Evolutionary conservation across 2,329 filamentous ascomycete species (phyloP).

Genomic region (Hansfordia pulvinata): DNA sequence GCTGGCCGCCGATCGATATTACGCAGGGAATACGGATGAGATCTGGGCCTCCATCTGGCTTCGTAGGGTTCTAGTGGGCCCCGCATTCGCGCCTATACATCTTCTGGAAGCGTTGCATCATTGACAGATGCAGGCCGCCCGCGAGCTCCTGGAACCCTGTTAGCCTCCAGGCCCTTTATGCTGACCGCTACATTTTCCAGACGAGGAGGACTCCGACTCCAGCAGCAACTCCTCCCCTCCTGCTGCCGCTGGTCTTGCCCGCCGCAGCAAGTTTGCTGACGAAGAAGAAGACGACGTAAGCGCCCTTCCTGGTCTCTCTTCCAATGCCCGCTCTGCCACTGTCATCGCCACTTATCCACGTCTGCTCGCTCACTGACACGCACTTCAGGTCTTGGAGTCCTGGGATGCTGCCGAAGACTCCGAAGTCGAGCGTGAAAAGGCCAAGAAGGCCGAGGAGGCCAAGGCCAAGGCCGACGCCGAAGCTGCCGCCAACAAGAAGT

Average conservation of each 20-base stretch:
- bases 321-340: too few species aligned
- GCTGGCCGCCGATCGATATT: too few species aligned
- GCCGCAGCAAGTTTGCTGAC: slow-evolving; percentile 68
- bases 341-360: too few species aligned
- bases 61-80: too few species aligned
- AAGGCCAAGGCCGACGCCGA: slow-evolving; percentile 85
- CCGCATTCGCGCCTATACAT: too few species aligned
- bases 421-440: slow-evolving; percentile 92
- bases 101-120: too few species aligned
- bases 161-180: slow-evolving; percentile 4
- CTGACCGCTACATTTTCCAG: slow-evolving; percentile 12
- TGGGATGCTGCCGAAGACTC: slow-evolving; percentile 98
- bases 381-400: slow-evolving; percentile 68
- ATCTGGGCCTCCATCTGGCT: too few species aligned
- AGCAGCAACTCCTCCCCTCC: slow-evolving; percentile 22
- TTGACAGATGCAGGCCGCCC: too few species aligned
- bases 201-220: slow-evolving; percentile 22
- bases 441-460: slow-evolving; percentile 68
- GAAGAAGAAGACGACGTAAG: slow-evolving; percentile 81
- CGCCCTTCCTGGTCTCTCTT: too few species aligned
- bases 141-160: too few species aligned
- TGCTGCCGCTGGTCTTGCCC: slow-evolving; percentile 22
- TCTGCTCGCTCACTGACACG: slow-evolving; percentile 3
- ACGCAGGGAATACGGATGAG: too few species aligned
- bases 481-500: slow-evolving; percentile 82